Percentiles rank a stretch among this genome's conserved stretches.
Evolutionary conservation across 495 filamentous ascomycete species (phyloP).

Genomic region (Tirmania nivea): DNA sequence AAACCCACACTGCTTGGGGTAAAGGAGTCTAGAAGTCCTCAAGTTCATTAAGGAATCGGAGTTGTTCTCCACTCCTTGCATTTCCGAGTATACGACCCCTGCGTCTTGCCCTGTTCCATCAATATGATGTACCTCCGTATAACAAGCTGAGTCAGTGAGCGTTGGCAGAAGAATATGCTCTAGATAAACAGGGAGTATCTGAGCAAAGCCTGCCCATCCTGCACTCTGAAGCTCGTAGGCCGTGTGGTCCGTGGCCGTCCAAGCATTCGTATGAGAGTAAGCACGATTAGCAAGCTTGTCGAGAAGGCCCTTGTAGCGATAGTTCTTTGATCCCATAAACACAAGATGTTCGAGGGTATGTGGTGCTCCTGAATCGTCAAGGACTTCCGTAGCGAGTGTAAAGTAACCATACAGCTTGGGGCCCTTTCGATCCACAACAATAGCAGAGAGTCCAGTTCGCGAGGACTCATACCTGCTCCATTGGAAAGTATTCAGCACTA

Average conservation of each 20-base stretch:
- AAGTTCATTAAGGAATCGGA: constrained; percentile 68
- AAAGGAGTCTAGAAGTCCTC: constrained; percentile 50
- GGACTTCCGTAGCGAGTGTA: constrained; percentile 86
- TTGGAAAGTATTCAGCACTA: neutral
- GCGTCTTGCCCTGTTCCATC: constrained; percentile 86
- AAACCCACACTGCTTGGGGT: constrained; percentile 77
- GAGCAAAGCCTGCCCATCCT: constrained; percentile 88
- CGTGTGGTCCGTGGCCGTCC: constrained; percentile 90
- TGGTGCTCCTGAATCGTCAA: constrained; percentile 86
- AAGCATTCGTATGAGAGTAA: constrained; percentile 88
- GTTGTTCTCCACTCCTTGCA: constrained; percentile 85
- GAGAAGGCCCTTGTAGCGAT: constrained; percentile 79
- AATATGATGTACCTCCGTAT: constrained; percentile 92
- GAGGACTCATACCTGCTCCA: constrained; percentile 37
- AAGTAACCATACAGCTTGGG: constrained; percentile 92
- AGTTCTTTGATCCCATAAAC: constrained; percentile 95
- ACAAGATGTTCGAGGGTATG: constrained; percentile 91
- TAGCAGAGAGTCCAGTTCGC: constrained; percentile 78
- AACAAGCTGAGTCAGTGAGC: constrained; percentile 74
- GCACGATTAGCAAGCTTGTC: constrained; percentile 83
- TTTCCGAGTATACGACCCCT: constrained; percentile 95
- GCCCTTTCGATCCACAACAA: constrained; percentile 75
- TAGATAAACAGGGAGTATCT: constrained; percentile 84
- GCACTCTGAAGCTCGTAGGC: constrained; percentile 87
- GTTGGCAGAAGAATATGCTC: constrained; percentile 86